Evolutionary conservation across 805 yeast genomes (phyloP).

Genomic region (Saturnispora hagleri): DNA sequence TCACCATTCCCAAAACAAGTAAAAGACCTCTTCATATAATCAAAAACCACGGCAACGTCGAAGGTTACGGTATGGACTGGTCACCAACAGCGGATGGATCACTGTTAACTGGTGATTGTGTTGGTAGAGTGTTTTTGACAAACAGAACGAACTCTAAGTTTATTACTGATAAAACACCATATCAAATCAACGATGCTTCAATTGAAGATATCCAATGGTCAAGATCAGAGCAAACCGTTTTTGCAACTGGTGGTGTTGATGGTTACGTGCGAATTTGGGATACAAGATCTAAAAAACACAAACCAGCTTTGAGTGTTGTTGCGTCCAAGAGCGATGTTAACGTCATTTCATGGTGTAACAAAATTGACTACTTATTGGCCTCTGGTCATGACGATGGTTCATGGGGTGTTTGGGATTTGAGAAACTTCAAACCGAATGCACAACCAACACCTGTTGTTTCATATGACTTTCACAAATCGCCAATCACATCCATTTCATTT

Average conservation of each 20-base stretch:
- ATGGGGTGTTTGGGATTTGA: constrained; percentile 97
- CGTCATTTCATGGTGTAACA: constrained; percentile 91
- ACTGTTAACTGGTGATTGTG: constrained; percentile 77
- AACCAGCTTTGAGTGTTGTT: constrained; percentile 75
- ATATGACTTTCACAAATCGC: constrained; percentile 89
- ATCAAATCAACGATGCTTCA: constrained; percentile 57
- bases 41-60: constrained; percentile 83
- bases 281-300: constrained; percentile 84
- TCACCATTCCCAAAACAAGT: constrained; percentile 61
- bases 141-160: constrained; percentile 68
- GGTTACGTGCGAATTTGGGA: constrained; percentile 95
- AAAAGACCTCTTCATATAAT: constrained; percentile 80
- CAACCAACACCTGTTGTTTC: constrained; percentile 80
- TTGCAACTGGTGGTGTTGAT: constrained; percentile 90
- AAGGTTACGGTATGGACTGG: constrained; percentile 97
- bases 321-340: constrained; percentile 84
- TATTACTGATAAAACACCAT: constrained; percentile 81
- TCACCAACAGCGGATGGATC: constrained; percentile 81
- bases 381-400: constrained; percentile 96
- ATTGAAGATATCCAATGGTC: constrained; percentile 98
- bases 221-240: constrained; percentile 81
- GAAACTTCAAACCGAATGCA: constrained; percentile 60
- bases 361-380: constrained; percentile 79
- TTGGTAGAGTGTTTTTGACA: constrained; percentile 76
- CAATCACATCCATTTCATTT: constrained; percentile 88